Evolutionary conservation across 305 asterid species (phyloP), one percentile per base, ranked within the genome.

Genomic region (Lippia alba): DNA sequence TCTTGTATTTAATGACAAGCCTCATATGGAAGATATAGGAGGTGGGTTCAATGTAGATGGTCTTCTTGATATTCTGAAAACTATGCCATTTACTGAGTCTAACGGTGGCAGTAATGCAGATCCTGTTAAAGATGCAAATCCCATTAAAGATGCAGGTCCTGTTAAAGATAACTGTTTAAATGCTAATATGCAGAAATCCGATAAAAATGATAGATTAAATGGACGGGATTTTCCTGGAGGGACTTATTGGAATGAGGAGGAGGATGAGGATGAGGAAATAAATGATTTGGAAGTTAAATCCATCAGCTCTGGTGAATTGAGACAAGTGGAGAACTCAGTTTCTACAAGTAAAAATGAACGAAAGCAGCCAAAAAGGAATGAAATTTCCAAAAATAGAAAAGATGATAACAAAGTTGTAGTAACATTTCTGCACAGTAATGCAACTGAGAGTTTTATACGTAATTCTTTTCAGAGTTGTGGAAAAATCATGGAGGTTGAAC

Each of bases 391-490:
- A 39, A 60, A 50, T 62, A 57, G 65, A 30, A 51, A 77, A n/a
- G 67, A 64, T 66, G 67, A 76, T 69, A 69, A 82, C 69, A 81
- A 68, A 81, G 82, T 74, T 46, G 55, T 78, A n/a, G 71, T 88
- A 64, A 82, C 75, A 70, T 85, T 88, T 74, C 57, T 88, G 67
- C 45, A 1, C 8, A n/a, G 8, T 20, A 0, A 0, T 11, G 30
- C 30, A 12, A 20, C 24, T 9, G 40, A 70, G 61, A 14, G 3
- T 0, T 49, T 62, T 8, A 4, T 84, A 61, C 9, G 12, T 41
- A 0, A 18, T 0, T 6, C 0, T 34, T 82, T 88, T 68, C 19
- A 30, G 17, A 8, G 12, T 39, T 84, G 76, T 72, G 91, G 87
- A 58, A 72, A 74, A 64, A 76, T 88, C 69, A 54, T 70, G 73